These are phyloP conservation scores for Blumeriella jaapii DNA, from an alignment of 2,329 filamentous ascomycete genomes.

Conservation along the genomic window DNA sequence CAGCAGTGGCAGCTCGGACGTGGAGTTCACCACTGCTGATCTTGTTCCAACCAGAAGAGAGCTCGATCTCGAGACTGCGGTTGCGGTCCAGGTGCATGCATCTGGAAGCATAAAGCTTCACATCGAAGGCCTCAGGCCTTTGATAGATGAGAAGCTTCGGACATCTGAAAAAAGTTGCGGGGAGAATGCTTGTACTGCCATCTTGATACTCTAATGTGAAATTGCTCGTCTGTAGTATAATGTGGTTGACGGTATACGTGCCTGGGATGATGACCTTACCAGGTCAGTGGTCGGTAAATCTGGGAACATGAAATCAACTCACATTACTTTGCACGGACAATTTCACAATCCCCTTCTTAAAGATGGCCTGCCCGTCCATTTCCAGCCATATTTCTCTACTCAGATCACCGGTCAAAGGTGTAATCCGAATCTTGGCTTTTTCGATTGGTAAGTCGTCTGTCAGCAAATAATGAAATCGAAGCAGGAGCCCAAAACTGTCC, in stretches of 20 bases:
- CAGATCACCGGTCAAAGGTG: constrained; percentile 41
- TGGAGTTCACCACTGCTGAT: constrained; percentile 47
- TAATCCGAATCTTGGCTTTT: constrained; percentile 50
- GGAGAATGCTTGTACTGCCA: constrained; percentile 21
- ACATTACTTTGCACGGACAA: constrained; percentile 36
- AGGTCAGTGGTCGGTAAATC: constrained; percentile 14
- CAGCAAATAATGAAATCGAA: constrained; percentile 62
- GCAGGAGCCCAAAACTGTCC: constrained; percentile 62
- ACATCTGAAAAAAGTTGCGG: constrained; percentile 38
- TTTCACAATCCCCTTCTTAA: constrained; percentile 36
- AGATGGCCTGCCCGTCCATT: constrained; percentile 28
- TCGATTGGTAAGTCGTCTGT: constrained; percentile 59
- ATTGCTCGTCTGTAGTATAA: constrained; percentile 53
- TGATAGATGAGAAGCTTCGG: constrained; percentile 65
- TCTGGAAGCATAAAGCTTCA: constrained; percentile 53
- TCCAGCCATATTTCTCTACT: constrained; percentile 58
- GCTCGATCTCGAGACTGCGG: constrained; percentile 62
- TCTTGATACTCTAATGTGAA: constrained; percentile 45
- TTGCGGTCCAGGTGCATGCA: constrained; percentile 70
- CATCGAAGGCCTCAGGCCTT: constrained; percentile 54
- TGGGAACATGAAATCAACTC: constrained; percentile 17
- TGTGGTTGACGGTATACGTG: constrained; percentile 61
- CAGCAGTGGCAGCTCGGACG: constrained; percentile 53
- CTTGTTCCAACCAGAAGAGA: constrained; percentile 66
- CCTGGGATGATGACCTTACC: constrained; percentile 55